phyloP scores from a whole-genome alignment of 1,284 basidiomycete genomes.

The Melampsora larici-populina region DNA sequence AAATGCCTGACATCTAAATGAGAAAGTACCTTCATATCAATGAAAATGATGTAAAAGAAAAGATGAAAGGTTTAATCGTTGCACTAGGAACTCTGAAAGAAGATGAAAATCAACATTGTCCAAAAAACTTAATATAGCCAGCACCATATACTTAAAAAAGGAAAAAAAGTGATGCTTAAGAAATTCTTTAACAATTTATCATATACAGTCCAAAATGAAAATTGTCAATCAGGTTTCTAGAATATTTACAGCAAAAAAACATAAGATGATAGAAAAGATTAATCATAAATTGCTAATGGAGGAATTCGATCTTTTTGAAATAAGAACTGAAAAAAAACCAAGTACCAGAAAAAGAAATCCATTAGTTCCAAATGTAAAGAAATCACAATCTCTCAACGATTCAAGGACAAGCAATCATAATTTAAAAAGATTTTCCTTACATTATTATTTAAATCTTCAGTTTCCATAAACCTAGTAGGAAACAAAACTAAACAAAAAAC shows the following conservation, averaged over 20 bases:
- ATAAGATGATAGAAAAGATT: background rate
- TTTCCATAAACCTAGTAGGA: conserved; percentile 41
- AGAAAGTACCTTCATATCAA: no score
- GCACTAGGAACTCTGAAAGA: no score
- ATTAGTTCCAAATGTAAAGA: conserved; percentile 5
- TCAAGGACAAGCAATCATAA: background rate
- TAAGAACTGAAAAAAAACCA: conserved; percentile 71
- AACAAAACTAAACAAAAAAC: conserved; percentile 20
- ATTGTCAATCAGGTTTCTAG: background rate
- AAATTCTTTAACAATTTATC: background rate
- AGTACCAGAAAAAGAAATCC: background rate
- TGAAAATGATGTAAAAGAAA: no score
- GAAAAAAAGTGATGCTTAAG: background rate
- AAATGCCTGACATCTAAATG: no score
- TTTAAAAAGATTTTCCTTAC: background rate
- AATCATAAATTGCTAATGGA: conserved; percentile 56
- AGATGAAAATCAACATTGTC: no score
- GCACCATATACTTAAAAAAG: background rate
- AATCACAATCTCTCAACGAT: background rate
- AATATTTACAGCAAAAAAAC: background rate
- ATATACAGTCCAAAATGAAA: background rate
- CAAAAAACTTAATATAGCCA: no score
- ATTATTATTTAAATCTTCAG: conserved; percentile 41
- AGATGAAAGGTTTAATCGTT: no score
- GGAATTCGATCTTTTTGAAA: conserved; percentile 65